These are phyloP conservation scores for Buddleja alternifolia DNA, from an alignment of 257 asterid species.

Conservation along the genomic window DNA sequence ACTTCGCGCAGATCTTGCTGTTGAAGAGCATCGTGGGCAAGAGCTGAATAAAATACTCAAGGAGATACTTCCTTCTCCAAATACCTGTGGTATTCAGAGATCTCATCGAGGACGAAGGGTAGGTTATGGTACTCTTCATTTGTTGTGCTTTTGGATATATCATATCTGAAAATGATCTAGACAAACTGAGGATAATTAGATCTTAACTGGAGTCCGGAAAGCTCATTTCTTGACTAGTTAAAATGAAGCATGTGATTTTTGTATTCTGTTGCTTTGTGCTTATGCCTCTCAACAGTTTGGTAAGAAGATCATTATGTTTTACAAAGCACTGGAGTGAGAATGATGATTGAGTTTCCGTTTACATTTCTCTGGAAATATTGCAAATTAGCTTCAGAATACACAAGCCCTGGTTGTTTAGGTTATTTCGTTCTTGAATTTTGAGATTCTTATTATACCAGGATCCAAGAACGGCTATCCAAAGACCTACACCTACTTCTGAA, in stretches of 20 bases:
- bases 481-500: not conserved
- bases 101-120: slow-evolving; percentile 76
- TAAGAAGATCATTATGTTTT: no score
- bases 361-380: not conserved
- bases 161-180: slow-evolving; percentile 9
- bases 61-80: slow-evolving; percentile 67
- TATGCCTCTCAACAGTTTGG: not conserved
- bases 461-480: no score
- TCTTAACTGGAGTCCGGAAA: not conserved
- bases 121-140: slow-evolving; percentile 31
- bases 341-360: not conserved
- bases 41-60: slow-evolving; percentile 76
- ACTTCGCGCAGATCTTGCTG: slow-evolving; percentile 80
- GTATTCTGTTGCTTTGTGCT: no score
- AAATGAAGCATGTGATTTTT: not conserved
- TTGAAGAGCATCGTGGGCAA: slow-evolving; percentile 78
- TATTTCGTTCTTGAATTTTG: no score
- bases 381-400: no score
- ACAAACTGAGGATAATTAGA: not conserved
- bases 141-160: not conserved
- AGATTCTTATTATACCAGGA: no score
- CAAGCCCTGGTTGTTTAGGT: no score
- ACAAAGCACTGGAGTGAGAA: no score
- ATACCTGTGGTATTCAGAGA: slow-evolving; percentile 49
- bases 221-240: slow-evolving; percentile 1